Evolutionary conservation across 345 rosid genomes (phyloP).

Genomic region (Kernera saxatilis): DNA sequence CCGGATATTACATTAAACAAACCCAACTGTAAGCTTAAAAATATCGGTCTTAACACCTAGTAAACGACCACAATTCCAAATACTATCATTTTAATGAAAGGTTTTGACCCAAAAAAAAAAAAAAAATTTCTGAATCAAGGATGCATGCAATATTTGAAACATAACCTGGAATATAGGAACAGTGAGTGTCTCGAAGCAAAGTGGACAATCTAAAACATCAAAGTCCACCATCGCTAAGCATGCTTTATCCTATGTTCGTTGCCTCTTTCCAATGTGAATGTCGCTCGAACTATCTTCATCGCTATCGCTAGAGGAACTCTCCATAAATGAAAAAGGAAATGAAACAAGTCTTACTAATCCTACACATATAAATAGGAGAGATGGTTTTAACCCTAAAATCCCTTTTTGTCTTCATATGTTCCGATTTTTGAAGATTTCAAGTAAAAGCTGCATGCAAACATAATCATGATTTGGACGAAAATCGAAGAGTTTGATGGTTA

Average conservation of each 20-base stretch:
- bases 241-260: not conserved
- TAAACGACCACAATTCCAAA: not conserved
- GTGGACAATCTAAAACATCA: not conserved
- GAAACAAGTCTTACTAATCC: not conserved
- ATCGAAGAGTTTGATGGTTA: not conserved
- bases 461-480: not conserved
- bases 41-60: too few species aligned
- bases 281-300: too few species aligned
- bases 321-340: not conserved
- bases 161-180: conserved; percentile 14
- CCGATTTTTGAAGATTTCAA: not conserved
- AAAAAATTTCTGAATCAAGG: not conserved
- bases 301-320: not conserved
- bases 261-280: not conserved
- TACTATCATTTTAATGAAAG: not conserved
- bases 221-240: not conserved
- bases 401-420: not conserved
- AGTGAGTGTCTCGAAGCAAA: not conserved
- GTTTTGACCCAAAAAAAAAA: not conserved
- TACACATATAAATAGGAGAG: not conserved
- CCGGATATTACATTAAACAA: not conserved
- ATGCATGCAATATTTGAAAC: not conserved
- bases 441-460: not conserved
- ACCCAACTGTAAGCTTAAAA: too few species aligned
- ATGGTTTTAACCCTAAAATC: not conserved